phyloP scores from a whole-genome alignment of 768 basidiomycete genomes.

The Suillus luteus region DNA sequence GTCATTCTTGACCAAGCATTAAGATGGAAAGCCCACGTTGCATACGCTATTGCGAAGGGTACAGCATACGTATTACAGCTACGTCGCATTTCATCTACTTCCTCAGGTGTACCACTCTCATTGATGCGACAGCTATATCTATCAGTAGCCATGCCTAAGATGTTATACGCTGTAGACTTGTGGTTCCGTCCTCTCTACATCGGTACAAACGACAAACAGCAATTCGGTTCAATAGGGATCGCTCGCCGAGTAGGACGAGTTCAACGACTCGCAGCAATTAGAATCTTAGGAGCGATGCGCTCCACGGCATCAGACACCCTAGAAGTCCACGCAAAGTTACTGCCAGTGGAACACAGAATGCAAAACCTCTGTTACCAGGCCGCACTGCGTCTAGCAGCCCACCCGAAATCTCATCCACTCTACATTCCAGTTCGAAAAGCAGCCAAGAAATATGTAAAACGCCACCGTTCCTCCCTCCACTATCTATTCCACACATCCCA shows the following conservation, averaged over 20 bases:
- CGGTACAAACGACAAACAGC: accelerated
- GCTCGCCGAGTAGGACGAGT: neutral
- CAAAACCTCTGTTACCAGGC: conserved; percentile 10
- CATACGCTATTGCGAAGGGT: neutral
- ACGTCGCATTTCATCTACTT: neutral
- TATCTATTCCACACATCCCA: neutral
- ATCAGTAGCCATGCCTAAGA: conserved; percentile 13
- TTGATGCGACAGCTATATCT: neutral
- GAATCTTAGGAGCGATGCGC: conserved; percentile 18
- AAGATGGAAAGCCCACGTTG: neutral
- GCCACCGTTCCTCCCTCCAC: neutral
- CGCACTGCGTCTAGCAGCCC: neutral
- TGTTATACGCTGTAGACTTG: conserved; percentile 15
- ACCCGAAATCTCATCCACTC: neutral
- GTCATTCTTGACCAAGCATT: too few species aligned
- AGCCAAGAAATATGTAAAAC: neutral
- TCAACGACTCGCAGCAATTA: neutral
- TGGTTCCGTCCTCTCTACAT: conserved; percentile 8
- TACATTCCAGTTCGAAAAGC: neutral
- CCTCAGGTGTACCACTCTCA: neutral
- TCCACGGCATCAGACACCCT: conserved; percentile 21
- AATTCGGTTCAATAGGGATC: neutral
- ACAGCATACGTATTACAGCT: neutral
- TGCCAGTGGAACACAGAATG: conserved; percentile 14
- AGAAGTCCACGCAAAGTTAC: conserved; percentile 22